Evolutionary conservation across 129 eudicot species (phyloP), one percentile per base, ranked within the genome.

Genomic region (Tagetes erecta): DNA sequence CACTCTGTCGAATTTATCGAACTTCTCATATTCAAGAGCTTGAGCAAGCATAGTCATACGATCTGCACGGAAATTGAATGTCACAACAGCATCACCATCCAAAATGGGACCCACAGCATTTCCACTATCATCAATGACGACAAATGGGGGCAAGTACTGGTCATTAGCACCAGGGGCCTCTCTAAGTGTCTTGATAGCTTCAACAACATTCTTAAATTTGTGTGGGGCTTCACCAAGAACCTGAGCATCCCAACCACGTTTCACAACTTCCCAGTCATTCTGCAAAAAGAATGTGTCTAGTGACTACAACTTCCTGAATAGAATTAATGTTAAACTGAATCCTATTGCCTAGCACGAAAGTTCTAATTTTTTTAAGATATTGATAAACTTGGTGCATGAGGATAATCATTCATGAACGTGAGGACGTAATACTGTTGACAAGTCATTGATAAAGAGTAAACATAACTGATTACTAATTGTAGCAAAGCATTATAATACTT

Each of bases 241-340:
- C 73, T 93, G 98, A n/a, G 98, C 96, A 73, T 93, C 96, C 98
- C 98, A 93, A 37, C 98, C 98, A 55, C 98, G 90, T 75, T 93
- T 93, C 37, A 93, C 90, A 36, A 93, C 96, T 36, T 76, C 88
- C 98, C 98, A 93, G 31, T 93, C 98, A 73, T 93, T 93, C 98
- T 93, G 86, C 44, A 71, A 52, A 83, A 34, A 8, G 13, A 64
- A 51, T 8, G 3, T 10, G 67, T 33, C 70, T 65, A 46, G 41
- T 56, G 63, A 45, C 67, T 62, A 62, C 36, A 62, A 37, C 2
- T 11, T 3, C 44, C 6, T 5, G 6, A 60, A 60, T 35, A 60
- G 27, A 3, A 60, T 36, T 34, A 4, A 58, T 58, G 3, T 52
- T 52, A 52, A 52, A 52, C 33, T 8, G 5, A 53, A 14, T 53